Evolutionary conservation across 2,329 filamentous ascomycete genomes (phyloP).

Genomic region (Hyphodiscus sp.): DNA sequence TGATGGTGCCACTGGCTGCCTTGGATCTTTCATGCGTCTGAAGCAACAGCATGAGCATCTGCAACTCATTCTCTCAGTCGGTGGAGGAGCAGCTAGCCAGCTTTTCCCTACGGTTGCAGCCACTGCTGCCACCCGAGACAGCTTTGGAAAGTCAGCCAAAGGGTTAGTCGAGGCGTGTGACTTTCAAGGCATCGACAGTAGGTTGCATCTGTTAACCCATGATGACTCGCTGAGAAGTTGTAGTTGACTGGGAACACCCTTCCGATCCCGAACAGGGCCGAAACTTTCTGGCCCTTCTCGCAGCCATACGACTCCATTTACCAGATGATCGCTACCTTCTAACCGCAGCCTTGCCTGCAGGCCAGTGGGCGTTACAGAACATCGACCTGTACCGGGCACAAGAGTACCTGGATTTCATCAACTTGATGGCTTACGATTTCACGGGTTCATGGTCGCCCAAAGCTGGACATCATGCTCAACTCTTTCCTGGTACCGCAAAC

Average conservation of each 20-base stretch:
- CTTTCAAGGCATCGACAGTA: constrained; percentile 72
- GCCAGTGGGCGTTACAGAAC: constrained; percentile 57
- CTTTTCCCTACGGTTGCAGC: constrained; percentile 63
- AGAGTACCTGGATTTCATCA: constrained; percentile 65
- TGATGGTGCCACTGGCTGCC: constrained; percentile 63
- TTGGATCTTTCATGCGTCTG: constrained; percentile 66
- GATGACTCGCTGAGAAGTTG: not conserved
- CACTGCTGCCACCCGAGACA: constrained; percentile 53
- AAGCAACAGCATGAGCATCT: constrained; percentile 66
- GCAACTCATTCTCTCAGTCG: constrained; percentile 71
- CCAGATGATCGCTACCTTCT: constrained; percentile 62
- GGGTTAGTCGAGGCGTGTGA: constrained; percentile 64
- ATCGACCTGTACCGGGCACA: constrained; percentile 60
- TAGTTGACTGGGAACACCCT: constrained; percentile 80
- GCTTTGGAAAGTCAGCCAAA: constrained; percentile 62
- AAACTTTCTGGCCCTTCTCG: constrained; percentile 64
- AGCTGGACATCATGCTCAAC: constrained; percentile 69
- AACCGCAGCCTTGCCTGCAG: constrained; percentile 66
- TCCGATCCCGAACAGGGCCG: constrained; percentile 57
- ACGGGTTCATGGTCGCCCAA: constrained; percentile 62
- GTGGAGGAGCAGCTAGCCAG: constrained; percentile 59
- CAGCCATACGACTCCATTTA: constrained; percentile 59
- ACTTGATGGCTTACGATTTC: constrained; percentile 78
- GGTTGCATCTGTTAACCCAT: constrained; percentile 22
- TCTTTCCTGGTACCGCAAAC: constrained; percentile 52